These are phyloP conservation scores for Pistacia integerrima DNA, from an alignment of 345 rosid genomes.

Conservation along the genomic window DNA sequence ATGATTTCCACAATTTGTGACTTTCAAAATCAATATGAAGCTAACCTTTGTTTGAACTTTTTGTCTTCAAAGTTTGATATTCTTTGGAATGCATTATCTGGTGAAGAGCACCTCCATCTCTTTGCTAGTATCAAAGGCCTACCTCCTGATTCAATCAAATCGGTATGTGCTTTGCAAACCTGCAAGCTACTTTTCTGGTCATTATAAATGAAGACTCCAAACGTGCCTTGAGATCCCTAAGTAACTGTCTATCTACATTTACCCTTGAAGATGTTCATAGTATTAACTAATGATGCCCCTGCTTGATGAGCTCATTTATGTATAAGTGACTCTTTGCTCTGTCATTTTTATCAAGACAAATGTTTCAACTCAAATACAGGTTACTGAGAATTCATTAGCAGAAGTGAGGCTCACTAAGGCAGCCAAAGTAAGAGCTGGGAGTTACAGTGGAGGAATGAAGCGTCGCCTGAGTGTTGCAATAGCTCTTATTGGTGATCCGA, in stretches of 20 bases:
- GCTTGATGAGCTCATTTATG: slow-evolving; percentile 6
- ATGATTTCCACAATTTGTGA: slow-evolving; percentile 3
- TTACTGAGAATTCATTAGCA: slow-evolving; percentile 63
- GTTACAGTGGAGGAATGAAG: slow-evolving; percentile 97
- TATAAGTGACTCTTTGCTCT: not conserved
- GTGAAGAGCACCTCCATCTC: slow-evolving; percentile 83
- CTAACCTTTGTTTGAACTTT: slow-evolving; percentile 20
- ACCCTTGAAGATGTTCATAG: not conserved
- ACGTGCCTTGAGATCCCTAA: not conserved
- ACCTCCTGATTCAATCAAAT: slow-evolving; percentile 54
- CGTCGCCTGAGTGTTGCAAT: slow-evolving; percentile 94
- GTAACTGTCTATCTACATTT: not conserved
- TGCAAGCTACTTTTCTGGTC: slow-evolving; percentile 4
- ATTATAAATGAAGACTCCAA: slow-evolving; percentile 9
- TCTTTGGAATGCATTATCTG: slow-evolving; percentile 87
- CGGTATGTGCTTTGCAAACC: slow-evolving; percentile 42
- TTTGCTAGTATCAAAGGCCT: slow-evolving; percentile 85
- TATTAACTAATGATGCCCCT: not conserved
- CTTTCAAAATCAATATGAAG: slow-evolving; percentile 14
- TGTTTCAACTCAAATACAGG: slow-evolving; percentile 33
- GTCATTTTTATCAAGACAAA: not conserved
- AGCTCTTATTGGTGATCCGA: slow-evolving; percentile 85
- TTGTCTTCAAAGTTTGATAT: slow-evolving; percentile 66
- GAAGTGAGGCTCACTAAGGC: slow-evolving; percentile 74
- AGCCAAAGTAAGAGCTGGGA: slow-evolving; percentile 74